A percentile compares a stretch with the other conserved stretches of the same genome.
Evolutionary conservation across 352 stramenopile genomes (phyloP).

Genomic region (Paralagenidium karlingii): DNA sequence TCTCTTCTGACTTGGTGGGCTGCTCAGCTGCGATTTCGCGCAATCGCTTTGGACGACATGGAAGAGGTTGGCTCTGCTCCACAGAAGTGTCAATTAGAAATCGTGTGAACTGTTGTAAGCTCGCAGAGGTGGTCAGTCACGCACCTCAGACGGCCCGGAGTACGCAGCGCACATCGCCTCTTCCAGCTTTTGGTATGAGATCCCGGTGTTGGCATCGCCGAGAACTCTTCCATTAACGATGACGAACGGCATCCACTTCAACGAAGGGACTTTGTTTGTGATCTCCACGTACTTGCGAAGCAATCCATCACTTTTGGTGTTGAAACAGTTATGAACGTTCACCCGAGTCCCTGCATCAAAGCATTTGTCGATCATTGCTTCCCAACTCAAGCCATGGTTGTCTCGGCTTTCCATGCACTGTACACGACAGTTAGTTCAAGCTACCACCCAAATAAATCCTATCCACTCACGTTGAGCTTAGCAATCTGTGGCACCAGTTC

Average conservation of each 20-base stretch:
- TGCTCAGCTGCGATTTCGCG: constrained; percentile 19
- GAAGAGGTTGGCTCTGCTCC: too few relatives aligned
- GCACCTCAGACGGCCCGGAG: constrained; percentile 28
- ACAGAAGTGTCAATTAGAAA: too few relatives aligned
- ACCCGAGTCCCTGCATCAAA: constrained; percentile 30
- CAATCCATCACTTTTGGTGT: constrained; percentile 36
- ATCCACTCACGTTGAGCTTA: constrained; percentile 29
- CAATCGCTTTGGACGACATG: constrained; percentile 50
- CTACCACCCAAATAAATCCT: background rate
- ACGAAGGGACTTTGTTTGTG: constrained; percentile 16
- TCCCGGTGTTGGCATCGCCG: constrained; percentile 43
- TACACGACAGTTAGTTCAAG: background rate
- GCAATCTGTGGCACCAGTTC: constrained; percentile 49
- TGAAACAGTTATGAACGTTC: constrained; percentile 52
- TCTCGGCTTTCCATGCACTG: constrained; percentile 6
- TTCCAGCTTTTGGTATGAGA: constrained; percentile 49
- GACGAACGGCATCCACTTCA: constrained; percentile 6
- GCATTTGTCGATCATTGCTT: constrained; percentile 41
- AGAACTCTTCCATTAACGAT: constrained; percentile 39
- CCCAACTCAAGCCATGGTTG: too few relatives aligned
- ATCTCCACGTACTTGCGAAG: constrained; percentile 34
- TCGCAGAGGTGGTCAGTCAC: background rate
- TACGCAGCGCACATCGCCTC: constrained; percentile 60
- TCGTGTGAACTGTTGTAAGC: too few relatives aligned
- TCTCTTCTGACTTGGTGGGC: constrained; percentile 17